Conservation (phyloP, 1,139 yeast species). For the Hyphopichia khmerensis region DNA sequence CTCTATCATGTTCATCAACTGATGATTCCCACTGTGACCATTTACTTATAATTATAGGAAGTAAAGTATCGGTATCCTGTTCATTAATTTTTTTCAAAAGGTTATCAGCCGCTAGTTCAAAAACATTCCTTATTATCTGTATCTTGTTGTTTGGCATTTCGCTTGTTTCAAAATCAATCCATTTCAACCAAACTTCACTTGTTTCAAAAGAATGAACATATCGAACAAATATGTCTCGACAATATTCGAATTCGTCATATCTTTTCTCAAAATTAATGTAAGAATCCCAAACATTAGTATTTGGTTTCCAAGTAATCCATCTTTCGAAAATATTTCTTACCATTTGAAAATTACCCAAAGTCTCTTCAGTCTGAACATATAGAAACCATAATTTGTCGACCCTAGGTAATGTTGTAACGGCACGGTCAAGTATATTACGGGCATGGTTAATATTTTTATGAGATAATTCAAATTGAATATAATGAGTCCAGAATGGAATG, state of each 20-base stretch:
- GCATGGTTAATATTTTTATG: slow-evolving; percentile 83
- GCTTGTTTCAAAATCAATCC: slow-evolving; percentile 36
- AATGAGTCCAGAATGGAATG: slow-evolving; percentile 84
- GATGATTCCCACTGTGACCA: slow-evolving; percentile 80
- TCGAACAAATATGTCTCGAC: slow-evolving; percentile 54
- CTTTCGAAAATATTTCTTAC: slow-evolving; percentile 69
- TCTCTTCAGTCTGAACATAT: slow-evolving; percentile 80
- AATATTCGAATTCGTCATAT: slow-evolving; percentile 58
- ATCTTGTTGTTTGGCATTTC: slow-evolving; percentile 9
- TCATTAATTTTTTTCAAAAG: slow-evolving; percentile 26
- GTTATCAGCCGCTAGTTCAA: slow-evolving; percentile 64
- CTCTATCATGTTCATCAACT: slow-evolving; percentile 63
- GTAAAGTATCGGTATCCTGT: slow-evolving; percentile 15
- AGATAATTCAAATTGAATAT: slow-evolving; percentile 75
- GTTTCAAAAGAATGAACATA: slow-evolving; percentile 47
- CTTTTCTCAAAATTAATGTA: slow-evolving; percentile 72
- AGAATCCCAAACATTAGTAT: slow-evolving; percentile 68
- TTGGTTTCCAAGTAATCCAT: slow-evolving; percentile 81
- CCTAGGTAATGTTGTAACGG: slow-evolving; percentile 69
- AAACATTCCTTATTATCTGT: slow-evolving; percentile 54
- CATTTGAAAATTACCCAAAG: slow-evolving; percentile 60
- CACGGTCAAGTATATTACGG: slow-evolving; percentile 77
- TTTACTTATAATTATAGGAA: slow-evolving; percentile 26
- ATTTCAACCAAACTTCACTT: slow-evolving; percentile 64
- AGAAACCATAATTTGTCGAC: slow-evolving; percentile 86